Conservation (phyloP, 164 flowering plant species). For the Liriodendron chinense region DNA sequence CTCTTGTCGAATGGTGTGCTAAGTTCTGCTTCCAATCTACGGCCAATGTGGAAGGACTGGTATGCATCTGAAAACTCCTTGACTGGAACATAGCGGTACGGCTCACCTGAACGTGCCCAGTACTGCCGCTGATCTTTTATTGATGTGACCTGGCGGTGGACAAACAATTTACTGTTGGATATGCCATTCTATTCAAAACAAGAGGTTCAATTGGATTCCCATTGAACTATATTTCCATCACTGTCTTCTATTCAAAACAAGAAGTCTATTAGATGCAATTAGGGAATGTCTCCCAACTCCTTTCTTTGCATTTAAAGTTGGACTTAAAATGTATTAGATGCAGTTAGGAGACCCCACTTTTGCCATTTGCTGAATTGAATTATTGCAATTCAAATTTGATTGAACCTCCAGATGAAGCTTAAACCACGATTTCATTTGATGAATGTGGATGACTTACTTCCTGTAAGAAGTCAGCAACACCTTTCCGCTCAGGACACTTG, state of each 20-base stretch:
- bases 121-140: slow-evolving; percentile 71
- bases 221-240: no score
- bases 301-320: no score
- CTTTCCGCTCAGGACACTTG: slow-evolving; percentile 38
- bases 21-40: slow-evolving; percentile 29
- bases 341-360: no score
- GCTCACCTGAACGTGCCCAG: slow-evolving; percentile 39
- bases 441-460: slow-evolving; percentile 18
- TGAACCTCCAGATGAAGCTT: no score
- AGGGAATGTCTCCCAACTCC: no score
- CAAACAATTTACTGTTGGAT: neutral
- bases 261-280: no score
- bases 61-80: slow-evolving; percentile 45
- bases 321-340: no score
- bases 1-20: slow-evolving; percentile 36
- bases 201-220: neutral
- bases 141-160: slow-evolving; percentile 53
- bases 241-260: no score
- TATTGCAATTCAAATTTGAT: no score
- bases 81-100: slow-evolving; percentile 39
- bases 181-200: neutral
- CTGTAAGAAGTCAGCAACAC: slow-evolving; percentile 37
- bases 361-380: no score
- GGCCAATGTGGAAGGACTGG: slow-evolving; percentile 44
- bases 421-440: no score